Conservation (phyloP, 257 asterid genomes). For the Nicotiana attenuata region DNA sequence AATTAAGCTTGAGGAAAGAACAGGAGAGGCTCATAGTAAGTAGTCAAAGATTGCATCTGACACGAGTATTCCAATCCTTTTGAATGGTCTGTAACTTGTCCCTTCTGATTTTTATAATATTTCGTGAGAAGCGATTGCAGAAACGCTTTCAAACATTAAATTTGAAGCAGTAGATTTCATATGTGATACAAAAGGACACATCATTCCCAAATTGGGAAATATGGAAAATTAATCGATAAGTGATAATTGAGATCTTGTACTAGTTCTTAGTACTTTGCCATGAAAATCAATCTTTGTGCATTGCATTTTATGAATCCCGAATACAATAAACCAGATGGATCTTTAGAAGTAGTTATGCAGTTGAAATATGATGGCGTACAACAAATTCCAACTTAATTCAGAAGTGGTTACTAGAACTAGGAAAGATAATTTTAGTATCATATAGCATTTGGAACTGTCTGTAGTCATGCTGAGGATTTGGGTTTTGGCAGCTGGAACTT, state of each 20-base stretch:
- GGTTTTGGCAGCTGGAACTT: conserved; percentile 63
- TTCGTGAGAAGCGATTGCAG: too few relatives aligned
- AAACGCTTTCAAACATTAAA: too few relatives aligned
- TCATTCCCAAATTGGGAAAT: not conserved
- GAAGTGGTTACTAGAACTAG: not conserved
- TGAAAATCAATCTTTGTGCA: not conserved
- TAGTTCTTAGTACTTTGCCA: not conserved
- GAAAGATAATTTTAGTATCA: not conserved
- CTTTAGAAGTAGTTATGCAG: not conserved
- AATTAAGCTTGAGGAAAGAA: not conserved
- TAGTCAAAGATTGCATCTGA: conserved; percentile 2
- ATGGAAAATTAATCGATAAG: too few relatives aligned
- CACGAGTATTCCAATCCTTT: not conserved
- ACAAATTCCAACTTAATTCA: not conserved
- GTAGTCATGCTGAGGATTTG: not conserved
- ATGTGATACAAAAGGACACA: not conserved
- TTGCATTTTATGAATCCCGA: not conserved
- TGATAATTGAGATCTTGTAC: too few relatives aligned
- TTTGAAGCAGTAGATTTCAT: not conserved
- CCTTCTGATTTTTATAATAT: too few relatives aligned
- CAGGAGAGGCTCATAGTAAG: not conserved
- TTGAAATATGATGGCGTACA: not conserved
- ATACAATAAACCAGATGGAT: not conserved
- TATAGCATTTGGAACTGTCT: not conserved
- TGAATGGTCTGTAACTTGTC: not conserved